Conservation (phyloP, 2,329 filamentous ascomycete species). For the Botrytis elliptica region DNA sequence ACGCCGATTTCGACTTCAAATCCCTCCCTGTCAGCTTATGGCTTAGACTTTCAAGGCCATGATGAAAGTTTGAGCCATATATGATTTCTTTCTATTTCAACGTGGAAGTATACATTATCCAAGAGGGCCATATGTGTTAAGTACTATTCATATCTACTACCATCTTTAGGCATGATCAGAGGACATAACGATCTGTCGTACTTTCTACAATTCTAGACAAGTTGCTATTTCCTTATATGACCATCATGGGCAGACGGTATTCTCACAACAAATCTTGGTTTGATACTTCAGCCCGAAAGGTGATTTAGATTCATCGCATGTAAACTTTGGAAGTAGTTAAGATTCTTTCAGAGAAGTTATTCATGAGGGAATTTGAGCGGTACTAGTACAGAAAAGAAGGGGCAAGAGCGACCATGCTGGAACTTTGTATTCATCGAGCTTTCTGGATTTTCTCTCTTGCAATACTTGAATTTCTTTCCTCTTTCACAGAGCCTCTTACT, state of each 20-base stretch:
- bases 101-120: neutral
- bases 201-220: neutral
- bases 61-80: neutral
- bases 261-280: neutral
- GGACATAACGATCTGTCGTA: too few species aligned
- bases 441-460: neutral
- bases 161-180: neutral
- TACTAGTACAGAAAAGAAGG: neutral
- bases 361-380: neutral
- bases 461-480: neutral
- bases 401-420: neutral
- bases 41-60: neutral
- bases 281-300: neutral
- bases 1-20: neutral
- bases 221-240: neutral
- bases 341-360: neutral
- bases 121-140: neutral
- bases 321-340: neutral
- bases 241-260: neutral
- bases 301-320: neutral
- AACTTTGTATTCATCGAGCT: neutral
- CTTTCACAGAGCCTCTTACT: neutral
- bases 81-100: neutral
- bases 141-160: neutral
- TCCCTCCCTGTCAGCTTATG: neutral